Conservation (phyloP, 2,329 filamentous ascomycete species). For the Penicillium palitans region DNA sequence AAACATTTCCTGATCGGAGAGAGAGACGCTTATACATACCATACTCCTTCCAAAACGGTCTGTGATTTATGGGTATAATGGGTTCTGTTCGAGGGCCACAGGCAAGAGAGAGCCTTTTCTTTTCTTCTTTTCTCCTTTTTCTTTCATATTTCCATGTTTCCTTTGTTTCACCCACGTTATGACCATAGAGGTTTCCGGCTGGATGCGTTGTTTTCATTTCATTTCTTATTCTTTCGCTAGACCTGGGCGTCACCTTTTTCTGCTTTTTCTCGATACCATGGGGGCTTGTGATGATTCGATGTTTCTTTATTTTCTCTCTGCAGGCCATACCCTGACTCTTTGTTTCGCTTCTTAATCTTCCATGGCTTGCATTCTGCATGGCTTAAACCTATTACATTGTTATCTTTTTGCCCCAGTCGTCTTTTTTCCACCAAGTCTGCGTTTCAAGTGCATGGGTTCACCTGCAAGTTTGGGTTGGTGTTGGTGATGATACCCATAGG, state of each 20-base stretch:
- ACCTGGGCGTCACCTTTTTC: conserved; percentile 33
- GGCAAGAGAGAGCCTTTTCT: conserved; percentile 17
- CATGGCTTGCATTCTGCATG: conserved; percentile 16
- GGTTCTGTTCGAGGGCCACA: conserved; percentile 13
- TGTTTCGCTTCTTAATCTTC: conserved; percentile 16
- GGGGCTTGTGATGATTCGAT: conserved; percentile 32
- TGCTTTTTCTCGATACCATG: conserved; percentile 31
- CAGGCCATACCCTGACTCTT: conserved; percentile 1
- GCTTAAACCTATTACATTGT: conserved; percentile 11
- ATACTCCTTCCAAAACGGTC: conserved; percentile 7
- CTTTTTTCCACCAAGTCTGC: conserved; percentile 17
- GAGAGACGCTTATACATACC: conserved; percentile 9
- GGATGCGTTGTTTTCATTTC: conserved; percentile 32
- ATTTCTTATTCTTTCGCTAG: conserved; percentile 41
- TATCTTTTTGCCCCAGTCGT: neutral
- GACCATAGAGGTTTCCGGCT: conserved; percentile 43
- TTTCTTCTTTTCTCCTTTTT: neutral
- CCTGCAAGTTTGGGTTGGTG: conserved; percentile 17
- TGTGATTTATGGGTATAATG: conserved; percentile 13
- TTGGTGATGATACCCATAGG: conserved; percentile 27
- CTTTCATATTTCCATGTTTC: conserved; percentile 24
- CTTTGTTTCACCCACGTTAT: conserved; percentile 30
- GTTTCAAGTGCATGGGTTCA: conserved; percentile 17
- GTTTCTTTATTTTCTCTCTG: conserved; percentile 18
- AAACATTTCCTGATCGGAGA: conserved; percentile 16